Evolutionary conservation across 1,284 basidiomycete species (phyloP), one percentile per base, ranked within the genome.

Genomic region (Ceratorhiza oryzae-sativae): DNA sequence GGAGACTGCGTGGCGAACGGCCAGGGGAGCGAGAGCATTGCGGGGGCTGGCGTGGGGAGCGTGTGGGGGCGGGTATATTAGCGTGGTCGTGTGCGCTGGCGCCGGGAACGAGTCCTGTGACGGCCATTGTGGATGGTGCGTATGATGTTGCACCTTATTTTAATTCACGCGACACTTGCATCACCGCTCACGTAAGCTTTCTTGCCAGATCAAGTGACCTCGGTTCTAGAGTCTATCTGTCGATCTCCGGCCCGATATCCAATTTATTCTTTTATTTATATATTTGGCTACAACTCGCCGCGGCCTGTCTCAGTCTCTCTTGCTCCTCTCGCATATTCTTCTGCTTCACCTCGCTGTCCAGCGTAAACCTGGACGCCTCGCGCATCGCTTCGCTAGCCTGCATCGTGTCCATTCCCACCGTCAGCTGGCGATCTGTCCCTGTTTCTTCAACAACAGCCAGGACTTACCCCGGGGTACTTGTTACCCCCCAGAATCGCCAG

Each of bases 171-270:
- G 65, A 8, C 20, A 36, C 1, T 48, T 51, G 49, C 63, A 53
- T 67, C 63, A 65, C 15, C 25, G n/a, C 20, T 25, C 41, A 45
- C 15, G 42, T 45, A 45, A 20, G 39, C 41, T 53, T 68, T 68
- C 65, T 56, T 58, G 56, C 36, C 65, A 25, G n/a, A 68, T 68
- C 51, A 68, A 68, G 65, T 68, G 65, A 68, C 53, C 65, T 68
- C 34, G 25, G 65, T 25, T n/a, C 25, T 58, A 18, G n/a, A 68
- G 65, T 68, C 65, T 68, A 68, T 68, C 39, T 60, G 5, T 13
- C 36, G 23, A 32, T 32, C 27, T 32, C 36, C 65, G 65, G 53
- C 46, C 63, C 65, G 65, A 58, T 58, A 34, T 27, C 3, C n/a
- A 6, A 13, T 8, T 20, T 53, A 27, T 23, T 36, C 58, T 45